Percentiles rank a stretch among this genome's conserved stretches.
phyloP scores from a whole-genome alignment of 2,329 filamentous ascomycete genomes.

The Hymenoscyphus fraxineus region DNA sequence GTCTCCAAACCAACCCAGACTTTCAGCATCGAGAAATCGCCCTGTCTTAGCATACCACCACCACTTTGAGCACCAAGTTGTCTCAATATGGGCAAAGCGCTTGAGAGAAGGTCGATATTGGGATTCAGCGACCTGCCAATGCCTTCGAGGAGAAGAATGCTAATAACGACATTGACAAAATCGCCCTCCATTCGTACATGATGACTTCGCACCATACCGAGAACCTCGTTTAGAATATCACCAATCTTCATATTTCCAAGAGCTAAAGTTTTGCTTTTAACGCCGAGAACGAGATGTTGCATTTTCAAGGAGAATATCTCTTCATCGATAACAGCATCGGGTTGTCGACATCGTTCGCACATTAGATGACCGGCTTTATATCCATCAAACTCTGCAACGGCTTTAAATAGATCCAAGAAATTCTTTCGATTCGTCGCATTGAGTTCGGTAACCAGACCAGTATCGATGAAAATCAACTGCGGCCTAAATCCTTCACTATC shows the following conservation, averaged over 20 bases:
- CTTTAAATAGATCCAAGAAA: slow-evolving; percentile 93
- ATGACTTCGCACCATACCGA: slow-evolving; percentile 86
- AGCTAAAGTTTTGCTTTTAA: slow-evolving; percentile 87
- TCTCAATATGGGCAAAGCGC: slow-evolving; percentile 83
- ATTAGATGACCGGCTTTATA: slow-evolving; percentile 93
- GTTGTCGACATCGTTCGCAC: slow-evolving; percentile 92
- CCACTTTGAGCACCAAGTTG: slow-evolving; percentile 79
- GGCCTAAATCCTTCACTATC: slow-evolving; percentile 86
- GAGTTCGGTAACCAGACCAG: slow-evolving; percentile 89
- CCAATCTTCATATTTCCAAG: slow-evolving; percentile 94
- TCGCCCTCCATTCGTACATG: slow-evolving; percentile 95
- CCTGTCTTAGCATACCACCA: slow-evolving; percentile 63
- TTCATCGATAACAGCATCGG: slow-evolving; percentile 79
- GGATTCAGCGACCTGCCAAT: slow-evolving; percentile 88
- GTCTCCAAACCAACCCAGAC: slow-evolving; percentile 91
- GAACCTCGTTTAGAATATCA: slow-evolving; percentile 85
- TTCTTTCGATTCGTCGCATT: slow-evolving; percentile 82
- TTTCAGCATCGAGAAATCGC: slow-evolving; percentile 80
- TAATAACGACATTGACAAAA: slow-evolving; percentile 97
- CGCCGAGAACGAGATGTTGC: slow-evolving; percentile 89
- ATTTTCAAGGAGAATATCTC: slow-evolving; percentile 94
- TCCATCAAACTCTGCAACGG: slow-evolving; percentile 93
- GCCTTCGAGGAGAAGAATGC: slow-evolving; percentile 87
- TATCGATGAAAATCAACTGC: slow-evolving; percentile 96
- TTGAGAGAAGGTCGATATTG: slow-evolving; percentile 77